Evolutionary conservation across 306 rosid species (phyloP), one percentile per base, ranked within the genome.

Genomic region (Pyrus betulifolia): DNA sequence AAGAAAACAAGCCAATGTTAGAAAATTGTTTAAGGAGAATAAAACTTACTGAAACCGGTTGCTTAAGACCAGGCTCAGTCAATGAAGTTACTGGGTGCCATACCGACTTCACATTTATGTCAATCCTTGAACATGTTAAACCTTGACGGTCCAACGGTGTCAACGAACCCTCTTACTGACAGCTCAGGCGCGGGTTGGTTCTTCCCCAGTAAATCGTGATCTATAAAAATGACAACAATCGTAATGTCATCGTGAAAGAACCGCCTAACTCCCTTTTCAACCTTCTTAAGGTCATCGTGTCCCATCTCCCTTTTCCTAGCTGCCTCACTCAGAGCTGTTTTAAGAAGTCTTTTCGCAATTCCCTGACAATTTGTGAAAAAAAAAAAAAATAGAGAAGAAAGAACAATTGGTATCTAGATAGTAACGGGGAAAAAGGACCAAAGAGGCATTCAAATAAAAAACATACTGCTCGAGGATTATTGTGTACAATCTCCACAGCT

Each of bases 221-320:
- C 98, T 2, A 89, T 71, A 85, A 88, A 93, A 81, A 90, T 78
- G 40, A 93, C 97, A 30, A 90, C 87, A 45, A 93, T 87, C 0
- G 98, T 88, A 55, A 93, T 91, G 80, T 93, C 98, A 44, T 93
- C 97, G 5, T 93, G 98, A 74, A 85, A 84, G 75, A 62, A 82
- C 72, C 98, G 90, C 76, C 98, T 83, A 30, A 80, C 68, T 42
- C 96, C 92, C 82, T 82, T 87, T 79, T 85, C 91, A 72, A 88
- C 86, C 79, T 78, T 84, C 89, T 89, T 89, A 64, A 93, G 82
- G 60, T 91, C 98, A 69, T 85, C 87, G 40, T 91, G 91, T 80
- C 87, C 86, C 96, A 84, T 86, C 51, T 86, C 85, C 67, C 89
- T 70, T 84, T 89, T 93, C 82, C 87, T 88, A 17, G 87, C 96